Evolutionary conservation across 495 filamentous ascomycete genomes (phyloP), one percentile per base, ranked within the genome.

Genomic region (Aspergillus funiculosus): DNA sequence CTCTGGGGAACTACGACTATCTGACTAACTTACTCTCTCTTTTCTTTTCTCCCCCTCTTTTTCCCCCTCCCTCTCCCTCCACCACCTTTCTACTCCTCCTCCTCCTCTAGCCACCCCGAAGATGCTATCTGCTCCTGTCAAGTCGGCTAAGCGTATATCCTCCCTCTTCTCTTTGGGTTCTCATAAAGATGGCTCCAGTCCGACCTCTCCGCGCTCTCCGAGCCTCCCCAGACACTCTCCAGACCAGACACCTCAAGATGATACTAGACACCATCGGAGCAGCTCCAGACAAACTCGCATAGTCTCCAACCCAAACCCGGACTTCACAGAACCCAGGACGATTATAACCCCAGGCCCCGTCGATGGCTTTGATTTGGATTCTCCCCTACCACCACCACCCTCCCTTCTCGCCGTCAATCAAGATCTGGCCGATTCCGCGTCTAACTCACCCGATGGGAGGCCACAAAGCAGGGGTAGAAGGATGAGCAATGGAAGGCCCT

Each of bases 111-210:
- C 48, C 46, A 29, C 40, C 32, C 29, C 24, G 31, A 67, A 49
- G 41, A 73, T 73, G 68, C 58, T 72, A 55, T 72, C 68, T 20
- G 69, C 66, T 64, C 70, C 68, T 38, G 66, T 67, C 50, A 74
- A 71, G 53, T 68, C 69, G 51, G 68, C 70, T 48, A 69, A 71
- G 62, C 70, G 70, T 50, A 72, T 74, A 39, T 72, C 69, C 8
- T 74, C 70, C 28, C 63, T 74, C 22, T 71, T 74, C 43, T 70
- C 69, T 21, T 39, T 72, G 53, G 59, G 67, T 6, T 63, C 63
- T 5, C 58, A 65, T 32, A 65, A 64, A 49, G 66, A 74, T 43
- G 29, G 20, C 32, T 56, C 63, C 3, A 56, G 48, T 35, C 54
- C 66, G 4, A 56, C 61, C 2, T 54, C 58, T 6, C 57, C 57